Base-by-base conservation (phyloP, 176 grass and related monocot genomes). In the Oryza longistaminata region DNA sequence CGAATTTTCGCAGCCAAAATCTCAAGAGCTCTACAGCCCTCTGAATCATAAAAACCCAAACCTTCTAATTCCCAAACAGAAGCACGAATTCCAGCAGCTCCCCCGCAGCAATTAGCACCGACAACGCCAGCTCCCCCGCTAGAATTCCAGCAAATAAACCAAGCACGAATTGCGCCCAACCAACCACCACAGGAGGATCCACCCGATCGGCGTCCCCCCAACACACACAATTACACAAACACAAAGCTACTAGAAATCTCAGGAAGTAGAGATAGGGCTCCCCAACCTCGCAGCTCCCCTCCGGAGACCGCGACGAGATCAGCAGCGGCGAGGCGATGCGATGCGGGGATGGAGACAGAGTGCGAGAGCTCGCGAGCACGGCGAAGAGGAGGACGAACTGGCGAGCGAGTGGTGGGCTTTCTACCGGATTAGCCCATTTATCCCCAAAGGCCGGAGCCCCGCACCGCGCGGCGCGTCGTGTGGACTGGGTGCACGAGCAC, bases 401-500 rank as follows among this genome's bases (percentile, higher is more conserved):
- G 17, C 53, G 43, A 73, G 87, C 12, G 44, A 40, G 80, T 68
- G 84, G 58, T 79, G 75, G 55, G 42, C 9, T 64, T 71, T 72
- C 53, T 31, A 72, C 67, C 45, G 79, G 88, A 87, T 62, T 87
- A 90, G 79, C 60, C 34, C 58, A 49, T 86, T 87, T 87, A 83
- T 90, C 84, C 48, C 60, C 50, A 22, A 0, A 52, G 60, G 21
- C 27, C 31, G 27, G 48, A 78, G 49, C 7, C 21, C 34, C 3
- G 34, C 34, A 35, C 34, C 34, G 34, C 34, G 34, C 4, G 34
- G 4, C 34, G 4, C 34, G 34, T 35, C 34, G 58, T 79, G 74
- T 79, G 74, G 24, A 33, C 79, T 40, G 26, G 52, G 1, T 8
- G 9, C 0, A 1, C 3, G 0, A 37, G n/a, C 6, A 2, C 5